Base-by-base conservation (phyloP, 805 yeast species). In the Starmerella floris region DNA sequence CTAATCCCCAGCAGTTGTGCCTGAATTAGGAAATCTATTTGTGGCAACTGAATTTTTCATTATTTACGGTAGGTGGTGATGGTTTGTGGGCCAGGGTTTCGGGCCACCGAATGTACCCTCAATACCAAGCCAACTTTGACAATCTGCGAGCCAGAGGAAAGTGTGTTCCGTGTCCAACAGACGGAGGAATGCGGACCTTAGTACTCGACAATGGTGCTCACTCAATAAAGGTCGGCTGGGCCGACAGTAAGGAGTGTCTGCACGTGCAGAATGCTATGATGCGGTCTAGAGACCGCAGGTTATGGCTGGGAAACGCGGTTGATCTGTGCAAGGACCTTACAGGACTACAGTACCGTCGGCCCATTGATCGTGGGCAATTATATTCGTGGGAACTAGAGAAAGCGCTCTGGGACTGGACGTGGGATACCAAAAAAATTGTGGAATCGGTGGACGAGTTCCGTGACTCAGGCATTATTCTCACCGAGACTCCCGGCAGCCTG, bases 151-250 rank as follows among this genome's bases (percentile, higher is more conserved):
- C n/a, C n/a, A n/a, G n/a, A n/a, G n/a, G n/a, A n/a, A n/a, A n/a
- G n/a, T n/a, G n/a, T n/a, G n/a, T n/a, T n/a, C n/a, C n/a, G n/a
- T n/a, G n/a, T n/a, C n/a, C n/a, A n/a, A 25, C 8, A 25, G 28
- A 25, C 8, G 28, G 6, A 22, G 10, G 8, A 19, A 50, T 50
- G 52, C 31, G 45, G 6, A 45, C 51, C 21, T 52, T 88, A 23
- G 74, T 91, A 4, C 62, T 91, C 15, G 98, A 91, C 55, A 91
- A 91, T 66, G 98, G 98, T 1, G 77, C 94, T 0, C 82, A 82
- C 56, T 74, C 74, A 46, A 70, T 91, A 41, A 88, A 88, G 56
- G 67, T 73, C 32, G 88, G 85, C 0, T 61, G 58, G 31, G 62
- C 72, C 1, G 55, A 55, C 2, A 16, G 8, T 2, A 50, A 44